phyloP scores from a whole-genome alignment of 768 basidiomycete species.

The Pleurotus citrinopileatus region DNA sequence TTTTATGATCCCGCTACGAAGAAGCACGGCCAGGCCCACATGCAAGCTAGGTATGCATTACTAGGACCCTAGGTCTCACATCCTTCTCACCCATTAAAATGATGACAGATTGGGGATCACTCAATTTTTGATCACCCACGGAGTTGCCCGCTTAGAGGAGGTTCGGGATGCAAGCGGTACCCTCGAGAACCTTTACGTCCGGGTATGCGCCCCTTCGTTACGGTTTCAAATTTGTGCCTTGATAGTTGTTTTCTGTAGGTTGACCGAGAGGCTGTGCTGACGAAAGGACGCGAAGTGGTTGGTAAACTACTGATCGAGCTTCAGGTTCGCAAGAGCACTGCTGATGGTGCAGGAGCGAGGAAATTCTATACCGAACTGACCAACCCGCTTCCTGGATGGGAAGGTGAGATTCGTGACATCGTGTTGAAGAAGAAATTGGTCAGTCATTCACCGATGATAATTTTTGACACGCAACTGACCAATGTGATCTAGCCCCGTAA shows the following conservation, averaged over 20 bases:
- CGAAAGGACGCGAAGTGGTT: constrained; percentile 60
- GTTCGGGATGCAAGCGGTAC: constrained; percentile 53
- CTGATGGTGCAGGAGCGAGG: constrained; percentile 78
- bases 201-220: constrained; percentile 38
- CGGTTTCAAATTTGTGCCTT: background rate
- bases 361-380: constrained; percentile 80
- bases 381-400: constrained; percentile 67
- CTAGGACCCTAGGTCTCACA: background rate
- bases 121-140: constrained; percentile 69
- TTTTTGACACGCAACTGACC: background rate
- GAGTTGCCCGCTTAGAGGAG: constrained; percentile 69
- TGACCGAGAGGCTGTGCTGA: constrained; percentile 66
- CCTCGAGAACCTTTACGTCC: constrained; percentile 67
- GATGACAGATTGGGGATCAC: constrained; percentile 73
- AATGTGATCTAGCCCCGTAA: constrained; percentile 77
- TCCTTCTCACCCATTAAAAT: background rate
- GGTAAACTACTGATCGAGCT: constrained; percentile 77
- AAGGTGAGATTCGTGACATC: constrained; percentile 70
- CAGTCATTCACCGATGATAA: constrained; percentile 20
- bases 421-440: constrained; percentile 81
- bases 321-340: constrained; percentile 84
- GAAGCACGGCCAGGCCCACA: constrained; percentile 88
- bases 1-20: constrained; percentile 77
- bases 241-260: constrained; percentile 40
- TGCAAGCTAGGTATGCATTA: constrained; percentile 74